Percentiles rank a stretch among this genome's conserved stretches.
Evolutionary conservation across 306 rosid species (phyloP).

Genomic region (Quercus cerris): DNA sequence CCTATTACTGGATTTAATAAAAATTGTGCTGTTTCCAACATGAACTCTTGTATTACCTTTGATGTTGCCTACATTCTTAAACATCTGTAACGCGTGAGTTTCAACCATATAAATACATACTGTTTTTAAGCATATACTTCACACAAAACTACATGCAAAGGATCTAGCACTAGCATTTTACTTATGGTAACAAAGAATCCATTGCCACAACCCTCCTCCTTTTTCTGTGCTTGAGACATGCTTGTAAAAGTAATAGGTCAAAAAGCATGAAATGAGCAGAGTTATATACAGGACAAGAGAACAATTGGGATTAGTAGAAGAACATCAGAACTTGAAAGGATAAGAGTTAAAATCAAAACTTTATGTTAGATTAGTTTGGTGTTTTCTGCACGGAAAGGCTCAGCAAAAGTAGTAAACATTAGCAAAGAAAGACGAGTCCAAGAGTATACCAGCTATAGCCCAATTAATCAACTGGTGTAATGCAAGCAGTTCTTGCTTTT

Average conservation of each 20-base stretch:
- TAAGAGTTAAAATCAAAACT: not conserved
- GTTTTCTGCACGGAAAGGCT: not conserved
- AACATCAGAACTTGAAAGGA: not conserved
- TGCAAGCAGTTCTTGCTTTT: slow-evolving; percentile 64
- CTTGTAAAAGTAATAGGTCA: not conserved
- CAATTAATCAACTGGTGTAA: slow-evolving; percentile 72
- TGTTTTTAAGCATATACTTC: not conserved
- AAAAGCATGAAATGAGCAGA: not conserved
- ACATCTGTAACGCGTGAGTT: not conserved
- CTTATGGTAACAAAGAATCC: not conserved
- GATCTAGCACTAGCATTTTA: not conserved
- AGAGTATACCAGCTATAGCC: slow-evolving; percentile 68
- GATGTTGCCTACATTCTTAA: not conserved
- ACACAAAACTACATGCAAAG: not conserved
- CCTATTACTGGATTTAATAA: not conserved
- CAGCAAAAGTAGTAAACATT: not conserved
- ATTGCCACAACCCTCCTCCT: not conserved
- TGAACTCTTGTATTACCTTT: not conserved
- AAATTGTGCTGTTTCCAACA: not conserved
- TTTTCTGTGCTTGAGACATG: not conserved
- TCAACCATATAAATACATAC: not conserved
- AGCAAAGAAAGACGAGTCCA: slow-evolving; percentile 17
- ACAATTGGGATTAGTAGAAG: not conserved
- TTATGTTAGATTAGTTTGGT: not conserved
- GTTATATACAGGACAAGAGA: not conserved